Evolutionary conservation across 2,329 filamentous ascomycete species (phyloP).

Genomic region (Ascochyta koolunga): DNA sequence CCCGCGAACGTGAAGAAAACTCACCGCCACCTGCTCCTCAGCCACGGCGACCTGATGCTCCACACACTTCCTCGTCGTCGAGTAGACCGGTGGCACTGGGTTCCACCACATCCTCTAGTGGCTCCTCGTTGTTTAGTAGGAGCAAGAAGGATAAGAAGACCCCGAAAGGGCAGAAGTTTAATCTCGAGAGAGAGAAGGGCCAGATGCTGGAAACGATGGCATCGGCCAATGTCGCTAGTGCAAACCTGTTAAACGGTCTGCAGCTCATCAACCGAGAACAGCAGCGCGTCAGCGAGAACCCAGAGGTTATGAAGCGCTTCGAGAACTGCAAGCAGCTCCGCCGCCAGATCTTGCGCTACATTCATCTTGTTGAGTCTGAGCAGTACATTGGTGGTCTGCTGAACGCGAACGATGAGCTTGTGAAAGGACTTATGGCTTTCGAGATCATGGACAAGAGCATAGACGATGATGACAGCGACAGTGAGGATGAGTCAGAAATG

Average conservation of each 20-base stretch:
- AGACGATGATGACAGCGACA: conserved; percentile 72
- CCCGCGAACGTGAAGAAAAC: conserved; percentile 66
- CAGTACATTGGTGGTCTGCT: conserved; percentile 90
- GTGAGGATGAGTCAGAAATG: conserved; percentile 55
- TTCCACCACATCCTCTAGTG: conserved; percentile 47
- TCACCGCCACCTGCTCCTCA: conserved; percentile 43
- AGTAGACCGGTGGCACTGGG: conserved; percentile 38
- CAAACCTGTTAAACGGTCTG: conserved; percentile 84
- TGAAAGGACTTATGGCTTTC: conserved; percentile 89
- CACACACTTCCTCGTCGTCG: conserved; percentile 38
- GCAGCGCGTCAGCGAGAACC: conserved; percentile 86
- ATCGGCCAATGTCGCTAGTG: conserved; percentile 86
- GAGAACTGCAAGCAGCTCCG: conserved; percentile 86
- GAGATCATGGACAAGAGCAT: conserved; percentile 91
- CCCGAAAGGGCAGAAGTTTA: conserved; percentile 69
- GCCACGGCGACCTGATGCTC: conserved; percentile 32
- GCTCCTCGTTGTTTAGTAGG: conserved; percentile 60
- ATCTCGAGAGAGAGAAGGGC: conserved; percentile 84
- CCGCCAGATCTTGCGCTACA: conserved; percentile 85
- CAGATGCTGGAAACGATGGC: conserved; percentile 88
- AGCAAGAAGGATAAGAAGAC: conserved; percentile 60
- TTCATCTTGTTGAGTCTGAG: conserved; percentile 86
- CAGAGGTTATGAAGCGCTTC: conserved; percentile 75
- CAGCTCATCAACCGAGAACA: conserved; percentile 90
- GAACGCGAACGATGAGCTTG: conserved; percentile 94